A percentile compares a stretch with the other conserved stretches of the same genome.
These are phyloP conservation scores for Monosporozyma yasuniensis DNA, from an alignment of 805 yeast genomes.

Conservation along the genomic window DNA sequence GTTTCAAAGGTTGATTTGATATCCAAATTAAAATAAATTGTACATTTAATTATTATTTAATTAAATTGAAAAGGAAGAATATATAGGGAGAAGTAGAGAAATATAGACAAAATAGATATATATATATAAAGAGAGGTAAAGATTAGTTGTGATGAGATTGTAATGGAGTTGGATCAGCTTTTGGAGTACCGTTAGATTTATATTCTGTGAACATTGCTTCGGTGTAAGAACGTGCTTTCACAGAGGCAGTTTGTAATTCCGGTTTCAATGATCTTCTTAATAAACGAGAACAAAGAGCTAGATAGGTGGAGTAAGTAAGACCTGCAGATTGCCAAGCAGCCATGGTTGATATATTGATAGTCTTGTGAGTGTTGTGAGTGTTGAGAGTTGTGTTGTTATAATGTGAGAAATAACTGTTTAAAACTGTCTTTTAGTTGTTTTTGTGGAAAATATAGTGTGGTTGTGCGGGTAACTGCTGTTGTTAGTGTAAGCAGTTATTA, in stretches of 20 bases:
- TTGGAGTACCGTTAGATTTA: slow-evolving; percentile 51
- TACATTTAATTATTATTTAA: too few species aligned
- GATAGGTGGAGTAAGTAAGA: slow-evolving; percentile 71
- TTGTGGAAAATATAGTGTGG: too few species aligned
- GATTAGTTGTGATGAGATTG: slow-evolving; percentile 11
- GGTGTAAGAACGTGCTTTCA: slow-evolving; percentile 57
- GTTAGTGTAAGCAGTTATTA: too few species aligned
- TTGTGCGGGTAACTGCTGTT: too few species aligned
- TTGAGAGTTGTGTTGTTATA: neutral
- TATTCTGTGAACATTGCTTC: slow-evolving; percentile 68
- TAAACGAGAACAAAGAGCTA: slow-evolving; percentile 83
- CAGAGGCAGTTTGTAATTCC: slow-evolving; percentile 64
- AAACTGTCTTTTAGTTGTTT: too few species aligned
- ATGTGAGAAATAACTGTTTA: too few species aligned
- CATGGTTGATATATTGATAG: neutral
- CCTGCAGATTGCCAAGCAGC: slow-evolving; percentile 57
- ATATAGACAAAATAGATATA: neutral
- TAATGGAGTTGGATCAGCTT: slow-evolving; percentile 31
- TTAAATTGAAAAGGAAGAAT: neutral
- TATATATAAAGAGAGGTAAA: neutral
- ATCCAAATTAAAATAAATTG: too few species aligned
- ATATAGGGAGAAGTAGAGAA: neutral
- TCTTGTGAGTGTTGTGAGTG: neutral
- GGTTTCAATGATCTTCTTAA: slow-evolving; percentile 83
- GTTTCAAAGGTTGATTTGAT: too few species aligned